A percentile compares a stretch with the other conserved stretches of the same genome.
Conservation (phyloP, 2,329 filamentous ascomycete species). For the Ceratocystis papillata region DNA sequence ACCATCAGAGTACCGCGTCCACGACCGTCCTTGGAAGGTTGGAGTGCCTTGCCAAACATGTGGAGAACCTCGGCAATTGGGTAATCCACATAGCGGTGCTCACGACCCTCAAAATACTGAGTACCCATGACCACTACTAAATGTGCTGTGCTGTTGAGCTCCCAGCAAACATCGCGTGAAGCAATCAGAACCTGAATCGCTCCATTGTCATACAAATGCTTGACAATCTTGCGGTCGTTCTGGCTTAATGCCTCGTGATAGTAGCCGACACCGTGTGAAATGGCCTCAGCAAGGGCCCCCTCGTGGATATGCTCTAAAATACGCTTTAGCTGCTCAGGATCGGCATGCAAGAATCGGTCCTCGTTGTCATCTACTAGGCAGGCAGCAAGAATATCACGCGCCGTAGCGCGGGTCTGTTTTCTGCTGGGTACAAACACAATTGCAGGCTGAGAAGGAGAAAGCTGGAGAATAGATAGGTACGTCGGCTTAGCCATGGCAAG, state of each 20-base stretch:
- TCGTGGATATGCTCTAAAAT: slow-evolving; percentile 77
- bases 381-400: slow-evolving; percentile 75
- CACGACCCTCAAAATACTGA: slow-evolving; percentile 90
- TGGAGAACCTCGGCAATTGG: slow-evolving; percentile 87
- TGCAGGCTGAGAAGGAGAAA: slow-evolving; percentile 79
- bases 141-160: slow-evolving; percentile 77
- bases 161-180: slow-evolving; percentile 87
- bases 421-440: slow-evolving; percentile 86
- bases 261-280: slow-evolving; percentile 91
- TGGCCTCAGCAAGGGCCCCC: slow-evolving; percentile 71
- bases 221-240: slow-evolving; percentile 86
- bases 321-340: slow-evolving; percentile 69
- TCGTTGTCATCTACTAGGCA: slow-evolving; percentile 84
- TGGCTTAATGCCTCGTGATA: slow-evolving; percentile 87
- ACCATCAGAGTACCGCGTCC: slow-evolving; percentile 94
- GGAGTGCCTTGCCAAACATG: slow-evolving; percentile 92
- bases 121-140: slow-evolving; percentile 95
- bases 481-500: slow-evolving; percentile 94
- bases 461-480: slow-evolving; percentile 76
- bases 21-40: slow-evolving; percentile 64
- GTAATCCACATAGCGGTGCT: slow-evolving; percentile 96
- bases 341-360: slow-evolving; percentile 81
- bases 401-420: slow-evolving; percentile 82
- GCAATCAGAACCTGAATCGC: slow-evolving; percentile 74
- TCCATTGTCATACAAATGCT: slow-evolving; percentile 79